Evolutionary conservation across 1,139 yeast genomes (phyloP), one percentile per base, ranked within the genome.

Genomic region (Hyphopichia burtonii): DNA sequence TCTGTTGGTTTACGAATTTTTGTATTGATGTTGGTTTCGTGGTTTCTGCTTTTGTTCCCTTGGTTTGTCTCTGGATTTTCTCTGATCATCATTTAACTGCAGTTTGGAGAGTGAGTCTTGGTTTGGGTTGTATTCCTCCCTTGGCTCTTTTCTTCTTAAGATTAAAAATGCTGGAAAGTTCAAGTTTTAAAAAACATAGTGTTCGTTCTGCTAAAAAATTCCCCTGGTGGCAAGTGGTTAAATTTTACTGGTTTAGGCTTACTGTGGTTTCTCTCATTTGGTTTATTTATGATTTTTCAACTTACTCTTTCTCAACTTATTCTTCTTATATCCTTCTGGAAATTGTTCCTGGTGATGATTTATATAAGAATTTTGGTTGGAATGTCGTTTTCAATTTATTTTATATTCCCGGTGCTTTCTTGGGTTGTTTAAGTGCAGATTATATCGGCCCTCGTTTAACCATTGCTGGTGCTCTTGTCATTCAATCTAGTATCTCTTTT

Each of bases 71-170:
- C 44, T 86, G 95, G 91, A 91, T 91, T 50, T 89, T 86, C 63
- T 71, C 83, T 37, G 71, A 75, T 25, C 65, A 81, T 37, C 87
- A 88, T 59, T 75, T 90, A 61, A 80, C 80, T 36, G 85, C 88
- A 3, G 89, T 91, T 34, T 91, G 98, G 98, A 82, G 98, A 71
- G 67, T 90, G 43, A 82, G 96, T n/a, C 71, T 91, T 38, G 97
- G 95, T 34, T 67, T 91, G 28, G 98, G 98, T 60, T 96, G 90
- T n/a, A 77, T 91, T 44, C 91, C 94, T 34, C 98, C 97, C 39
- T 55, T 86, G 42, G 71, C 86, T 3, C 74, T 91, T 51, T 86
- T 91, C 57, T 78, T 83, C 59, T 63, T 89, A 63, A 86, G 98
- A 66, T 55, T 86, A 58, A 83, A 77, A 61, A 84, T 86, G 71